phyloP scores from a whole-genome alignment of 2,329 filamentous ascomycete species.

The Aspergillus luchuensis region DNA sequence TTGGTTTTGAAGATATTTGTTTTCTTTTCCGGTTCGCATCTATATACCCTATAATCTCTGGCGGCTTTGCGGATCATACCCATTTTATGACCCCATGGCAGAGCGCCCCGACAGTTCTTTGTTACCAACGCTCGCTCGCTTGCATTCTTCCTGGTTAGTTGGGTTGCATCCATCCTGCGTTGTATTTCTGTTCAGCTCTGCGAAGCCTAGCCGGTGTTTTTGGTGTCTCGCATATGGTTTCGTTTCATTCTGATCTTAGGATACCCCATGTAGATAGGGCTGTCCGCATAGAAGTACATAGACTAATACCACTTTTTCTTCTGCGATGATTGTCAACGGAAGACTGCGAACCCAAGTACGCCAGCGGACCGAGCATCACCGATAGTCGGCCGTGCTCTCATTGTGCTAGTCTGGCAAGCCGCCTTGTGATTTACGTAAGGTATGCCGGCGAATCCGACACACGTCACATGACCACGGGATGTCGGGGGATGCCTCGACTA shows the following conservation, averaged over 20 bases:
- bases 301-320: slow-evolving; percentile 18
- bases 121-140: not conserved
- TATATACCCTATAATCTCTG: slow-evolving; percentile 6
- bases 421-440: not conserved
- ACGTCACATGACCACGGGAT: not conserved
- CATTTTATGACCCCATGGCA: not conserved
- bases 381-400: too few species aligned
- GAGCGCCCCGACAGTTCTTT: not conserved
- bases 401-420: not conserved
- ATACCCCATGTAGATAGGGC: slow-evolving; percentile 17
- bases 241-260: slow-evolving; percentile 8
- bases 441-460: not conserved
- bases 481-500: not conserved
- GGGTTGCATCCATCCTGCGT: slow-evolving; percentile 11
- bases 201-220: slow-evolving; percentile 9
- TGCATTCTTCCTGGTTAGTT: slow-evolving; percentile 1
- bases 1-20: slow-evolving; percentile 1
- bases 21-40: not conserved
- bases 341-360: not conserved
- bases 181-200: slow-evolving; percentile 4
- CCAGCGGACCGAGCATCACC: not conserved
- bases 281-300: slow-evolving; percentile 23
- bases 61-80: slow-evolving; percentile 12
- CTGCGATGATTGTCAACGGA: not conserved
- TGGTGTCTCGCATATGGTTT: slow-evolving; percentile 12